Conservation (phyloP, 257 asterid species). For the Ophiorrhiza pumila region DNA sequence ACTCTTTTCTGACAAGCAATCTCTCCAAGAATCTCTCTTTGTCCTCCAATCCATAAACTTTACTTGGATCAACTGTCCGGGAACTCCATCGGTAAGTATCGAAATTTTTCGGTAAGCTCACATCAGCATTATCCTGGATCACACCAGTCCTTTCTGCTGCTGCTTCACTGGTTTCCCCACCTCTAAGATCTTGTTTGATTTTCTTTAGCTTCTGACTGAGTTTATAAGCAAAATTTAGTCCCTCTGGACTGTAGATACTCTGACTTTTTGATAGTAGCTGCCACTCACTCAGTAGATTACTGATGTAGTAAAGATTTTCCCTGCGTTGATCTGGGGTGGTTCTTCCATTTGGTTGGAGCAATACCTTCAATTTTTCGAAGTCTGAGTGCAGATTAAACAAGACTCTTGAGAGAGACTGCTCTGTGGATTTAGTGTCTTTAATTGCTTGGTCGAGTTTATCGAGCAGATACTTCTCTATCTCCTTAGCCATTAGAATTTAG, state of each 20-base stretch:
- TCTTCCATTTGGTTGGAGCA: background rate
- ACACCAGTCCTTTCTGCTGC: background rate
- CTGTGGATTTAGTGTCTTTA: background rate
- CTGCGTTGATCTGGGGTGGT: slow-evolving; percentile 1
- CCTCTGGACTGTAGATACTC: background rate
- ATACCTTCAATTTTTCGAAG: background rate
- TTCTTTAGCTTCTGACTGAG: slow-evolving; percentile 19
- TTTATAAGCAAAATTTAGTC: background rate
- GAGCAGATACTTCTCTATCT: slow-evolving; percentile 25
- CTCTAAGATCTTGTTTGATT: slow-evolving; percentile 23
- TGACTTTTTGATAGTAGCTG: slow-evolving; percentile 13
- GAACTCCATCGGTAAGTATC: slow-evolving; percentile 38
- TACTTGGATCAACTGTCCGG: slow-evolving; percentile 6
- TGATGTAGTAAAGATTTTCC: slow-evolving; percentile 37
- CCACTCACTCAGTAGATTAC: slow-evolving; percentile 37
- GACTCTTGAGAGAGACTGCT: no score
- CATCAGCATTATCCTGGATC: background rate
- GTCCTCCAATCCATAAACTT: slow-evolving; percentile 34
- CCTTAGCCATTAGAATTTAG: slow-evolving; percentile 24
- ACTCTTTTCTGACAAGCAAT: slow-evolving; percentile 25
- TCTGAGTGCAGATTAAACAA: slow-evolving; percentile 16
- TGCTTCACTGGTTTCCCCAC: background rate
- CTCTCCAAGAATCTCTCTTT: slow-evolving; percentile 36
- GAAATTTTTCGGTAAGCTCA: background rate
- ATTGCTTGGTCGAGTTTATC: slow-evolving; percentile 16